Evolutionary conservation across 2,329 filamentous ascomycete genomes (phyloP), one percentile per base, ranked within the genome.

Genomic region (Xylaria multiplex): DNA sequence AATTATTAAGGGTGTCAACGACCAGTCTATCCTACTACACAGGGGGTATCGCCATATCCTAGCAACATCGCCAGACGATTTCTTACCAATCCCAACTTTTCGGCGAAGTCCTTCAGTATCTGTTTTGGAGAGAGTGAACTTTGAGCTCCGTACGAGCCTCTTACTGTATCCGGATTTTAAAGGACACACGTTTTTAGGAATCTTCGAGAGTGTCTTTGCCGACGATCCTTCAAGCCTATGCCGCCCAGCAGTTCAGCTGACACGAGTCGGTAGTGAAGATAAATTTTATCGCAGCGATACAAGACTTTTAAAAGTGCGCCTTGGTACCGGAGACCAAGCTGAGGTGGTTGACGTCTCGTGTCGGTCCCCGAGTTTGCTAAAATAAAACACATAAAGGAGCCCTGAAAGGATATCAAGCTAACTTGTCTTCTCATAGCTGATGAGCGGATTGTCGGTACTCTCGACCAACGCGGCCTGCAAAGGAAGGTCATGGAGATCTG

Each of bases 1-100:
- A 50, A 66, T 66, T 13, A 63, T 64, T 37, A 59, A 55, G 9
- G 22, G 37, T 3, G 43, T 19, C 16, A 48, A 40, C 42, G 64
- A 66, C 40, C 55, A 59, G 11, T 49, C 54, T 9, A 37, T 66
- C 13, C 43, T 66, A n/a, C n/a, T 65, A 45, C 22, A 62, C 42
- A 54, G 1, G 16, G 22, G 2, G n/a, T 9, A 11, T 7, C 7
- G 35, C 35, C 19, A 19, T 19, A 37, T 13, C 4, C 11, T 42
- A 6, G 53, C 60, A 22, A 11, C 14, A 6, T 35, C 53, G 14
- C 50, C 42, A 37, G 9, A 49, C 11, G 14, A 49, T 14, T 62
- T 53, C 27, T 49, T n/a, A 22, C 30, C 32, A 40, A 6, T 19
- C 2, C 14, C 11, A 16, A 14, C 13, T 9, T 59, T 59, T 32